Percentiles rank a stretch among this genome's conserved stretches.
Conservation (phyloP, 73 alveolate genomes). For the Stentor roeselii region DNA sequence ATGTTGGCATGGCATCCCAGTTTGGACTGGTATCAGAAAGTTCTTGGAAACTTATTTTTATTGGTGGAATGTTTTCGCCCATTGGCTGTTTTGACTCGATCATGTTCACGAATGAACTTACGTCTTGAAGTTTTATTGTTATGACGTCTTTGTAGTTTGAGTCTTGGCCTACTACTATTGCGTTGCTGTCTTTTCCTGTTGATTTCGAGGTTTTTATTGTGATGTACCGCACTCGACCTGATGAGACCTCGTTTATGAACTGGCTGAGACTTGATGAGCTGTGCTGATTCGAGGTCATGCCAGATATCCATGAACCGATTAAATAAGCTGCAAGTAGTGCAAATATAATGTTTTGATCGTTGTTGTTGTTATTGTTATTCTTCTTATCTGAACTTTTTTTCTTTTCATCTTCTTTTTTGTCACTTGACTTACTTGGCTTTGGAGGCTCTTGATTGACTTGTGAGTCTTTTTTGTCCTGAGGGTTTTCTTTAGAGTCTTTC, state of each 20-base stretch:
- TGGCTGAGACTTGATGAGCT: neutral
- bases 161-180: neutral
- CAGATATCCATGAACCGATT: neutral
- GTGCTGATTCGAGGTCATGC: neutral
- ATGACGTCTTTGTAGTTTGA: too few species aligned
- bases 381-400: neutral
- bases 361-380: neutral
- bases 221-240: neutral
- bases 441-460: slow-evolving; percentile 3
- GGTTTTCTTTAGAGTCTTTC: neutral
- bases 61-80: neutral
- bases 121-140: too few species aligned
- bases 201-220: neutral
- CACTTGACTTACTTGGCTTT: neutral
- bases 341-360: neutral
- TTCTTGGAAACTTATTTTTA: neutral
- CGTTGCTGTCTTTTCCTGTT: neutral
- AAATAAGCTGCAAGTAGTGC: neutral
- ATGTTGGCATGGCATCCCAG: neutral
- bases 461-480: neutral
- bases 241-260: neutral
- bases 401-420: neutral
- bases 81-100: too few species aligned
- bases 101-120: too few species aligned
- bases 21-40: neutral